Percentiles rank a stretch among this genome's conserved stretches.
Evolutionary conservation across 2,329 filamentous ascomycete species (phyloP).

Genomic region (Metarhizium robertsii): DNA sequence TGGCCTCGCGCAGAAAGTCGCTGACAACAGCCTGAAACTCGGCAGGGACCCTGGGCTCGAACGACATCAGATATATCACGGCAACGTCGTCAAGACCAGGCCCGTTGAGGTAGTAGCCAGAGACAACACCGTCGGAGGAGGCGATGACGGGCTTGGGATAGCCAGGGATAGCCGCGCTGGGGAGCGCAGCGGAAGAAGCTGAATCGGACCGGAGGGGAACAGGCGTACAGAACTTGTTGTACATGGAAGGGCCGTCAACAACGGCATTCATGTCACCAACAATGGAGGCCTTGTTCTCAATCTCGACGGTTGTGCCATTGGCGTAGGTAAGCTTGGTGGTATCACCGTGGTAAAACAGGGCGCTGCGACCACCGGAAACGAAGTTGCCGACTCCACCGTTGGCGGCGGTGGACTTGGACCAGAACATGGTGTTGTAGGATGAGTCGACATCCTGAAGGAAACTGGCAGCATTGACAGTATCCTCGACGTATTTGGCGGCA

Average conservation of each 20-base stretch:
- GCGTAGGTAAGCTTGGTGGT: slow-evolving; percentile 26
- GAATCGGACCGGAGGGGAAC: neutral
- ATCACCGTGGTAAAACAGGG: slow-evolving; percentile 19
- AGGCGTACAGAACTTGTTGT: slow-evolving; percentile 22
- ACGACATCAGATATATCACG: slow-evolving; percentile 16
- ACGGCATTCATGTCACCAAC: slow-evolving; percentile 19
- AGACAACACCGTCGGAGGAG: slow-evolving; percentile 10
- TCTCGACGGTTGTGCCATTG: slow-evolving; percentile 22
- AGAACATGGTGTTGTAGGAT: slow-evolving; percentile 31
- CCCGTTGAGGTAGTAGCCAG: slow-evolving; percentile 26
- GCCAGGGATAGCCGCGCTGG: slow-evolving; percentile 3
- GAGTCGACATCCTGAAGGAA: slow-evolving; percentile 17
- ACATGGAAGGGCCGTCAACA: slow-evolving; percentile 23
- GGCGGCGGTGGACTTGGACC: slow-evolving; percentile 11
- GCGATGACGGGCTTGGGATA: slow-evolving; percentile 23
- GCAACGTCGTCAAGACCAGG: slow-evolving; percentile 24
- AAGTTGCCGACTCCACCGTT: slow-evolving; percentile 19
- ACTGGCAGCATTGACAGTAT: slow-evolving; percentile 11
- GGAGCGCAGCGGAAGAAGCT: neutral
- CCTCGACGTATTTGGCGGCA: slow-evolving; percentile 13
- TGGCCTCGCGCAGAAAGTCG: slow-evolving; percentile 25
- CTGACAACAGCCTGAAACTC: slow-evolving; percentile 26
- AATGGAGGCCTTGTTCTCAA: slow-evolving; percentile 22
- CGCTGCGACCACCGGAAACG: slow-evolving; percentile 18
- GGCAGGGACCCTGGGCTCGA: slow-evolving; percentile 15